Conservation (phyloP, 305 asterid genomes). For the Fraxinus dipetala region DNA sequence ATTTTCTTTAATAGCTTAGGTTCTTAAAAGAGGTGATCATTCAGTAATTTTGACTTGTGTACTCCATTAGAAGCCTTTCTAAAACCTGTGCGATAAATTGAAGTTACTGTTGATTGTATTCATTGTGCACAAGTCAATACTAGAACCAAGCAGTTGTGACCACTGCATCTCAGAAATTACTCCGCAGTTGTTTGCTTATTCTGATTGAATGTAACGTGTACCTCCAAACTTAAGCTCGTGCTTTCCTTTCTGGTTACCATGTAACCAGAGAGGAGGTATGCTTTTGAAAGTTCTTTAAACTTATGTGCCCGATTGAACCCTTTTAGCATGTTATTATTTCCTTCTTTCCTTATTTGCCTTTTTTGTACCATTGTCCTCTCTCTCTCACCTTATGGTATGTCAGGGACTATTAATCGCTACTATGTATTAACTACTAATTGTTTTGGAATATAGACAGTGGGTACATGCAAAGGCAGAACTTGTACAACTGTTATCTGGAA, state of each 20-base stretch:
- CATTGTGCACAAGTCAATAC: background rate
- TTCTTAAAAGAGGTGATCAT: background rate
- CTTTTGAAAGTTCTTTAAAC: background rate
- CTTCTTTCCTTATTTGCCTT: conserved; percentile 1
- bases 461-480: conserved; percentile 69
- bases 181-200: background rate
- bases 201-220: background rate
- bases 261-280: background rate
- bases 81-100: background rate
- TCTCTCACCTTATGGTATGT: background rate
- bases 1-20: background rate
- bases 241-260: background rate
- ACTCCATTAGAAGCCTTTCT: background rate
- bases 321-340: background rate
- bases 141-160: background rate
- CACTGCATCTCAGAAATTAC: conserved; percentile 5
- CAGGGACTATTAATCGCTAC: background rate
- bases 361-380: background rate
- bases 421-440: conserved; percentile 22
- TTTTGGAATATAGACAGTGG: conserved; percentile 56
- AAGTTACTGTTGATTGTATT: background rate
- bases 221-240: conserved; percentile 8
- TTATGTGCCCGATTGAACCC: conserved; percentile 7
- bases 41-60: background rate
- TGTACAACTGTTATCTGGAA: conserved; percentile 74